Evolutionary conservation across 768 basidiomycete genomes (phyloP).

Genomic region (Botryobasidium botryosum): DNA sequence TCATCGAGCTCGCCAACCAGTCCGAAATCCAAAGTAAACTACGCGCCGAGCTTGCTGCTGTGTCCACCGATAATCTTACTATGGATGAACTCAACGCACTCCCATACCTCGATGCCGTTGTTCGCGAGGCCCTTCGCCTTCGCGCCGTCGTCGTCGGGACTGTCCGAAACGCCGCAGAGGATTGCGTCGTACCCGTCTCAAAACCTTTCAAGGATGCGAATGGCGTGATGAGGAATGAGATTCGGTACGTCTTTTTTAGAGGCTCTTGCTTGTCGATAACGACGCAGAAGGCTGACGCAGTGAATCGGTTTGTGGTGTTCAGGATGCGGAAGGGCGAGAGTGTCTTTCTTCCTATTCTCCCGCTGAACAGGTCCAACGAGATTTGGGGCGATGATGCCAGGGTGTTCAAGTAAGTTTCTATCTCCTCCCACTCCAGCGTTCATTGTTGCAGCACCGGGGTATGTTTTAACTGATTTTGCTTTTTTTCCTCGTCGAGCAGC

Average conservation of each 20-base stretch:
- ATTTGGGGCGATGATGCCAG: conserved; percentile 73
- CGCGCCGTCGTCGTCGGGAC: conserved; percentile 69
- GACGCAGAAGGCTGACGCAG: conserved; percentile 32
- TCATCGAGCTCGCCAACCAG: conserved; percentile 52
- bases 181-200: too few relatives aligned
- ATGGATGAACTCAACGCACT: too few relatives aligned
- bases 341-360: conserved; percentile 65
- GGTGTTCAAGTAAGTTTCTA: conserved; percentile 68
- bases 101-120: conserved; percentile 59
- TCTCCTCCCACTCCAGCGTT: neutral
- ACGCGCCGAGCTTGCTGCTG: conserved; percentile 41
- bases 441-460: too few relatives aligned
- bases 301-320: too few relatives aligned
- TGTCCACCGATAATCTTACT: too few relatives aligned
- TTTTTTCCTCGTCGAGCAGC: conserved; percentile 22
- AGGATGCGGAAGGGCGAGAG: conserved; percentile 57
- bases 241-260: too few relatives aligned
- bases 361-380: conserved; percentile 57
- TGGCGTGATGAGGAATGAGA: too few relatives aligned
- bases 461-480: too few relatives aligned
- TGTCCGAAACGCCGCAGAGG: conserved; percentile 46
- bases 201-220: too few relatives aligned
- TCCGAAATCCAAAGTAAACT: conserved; percentile 51
- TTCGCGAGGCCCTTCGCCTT: conserved; percentile 59
- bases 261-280: conserved; percentile 39